Evolutionary conservation across 2,329 filamentous ascomycete genomes (phyloP).

Genomic region (Diaporthe destruens): DNA sequence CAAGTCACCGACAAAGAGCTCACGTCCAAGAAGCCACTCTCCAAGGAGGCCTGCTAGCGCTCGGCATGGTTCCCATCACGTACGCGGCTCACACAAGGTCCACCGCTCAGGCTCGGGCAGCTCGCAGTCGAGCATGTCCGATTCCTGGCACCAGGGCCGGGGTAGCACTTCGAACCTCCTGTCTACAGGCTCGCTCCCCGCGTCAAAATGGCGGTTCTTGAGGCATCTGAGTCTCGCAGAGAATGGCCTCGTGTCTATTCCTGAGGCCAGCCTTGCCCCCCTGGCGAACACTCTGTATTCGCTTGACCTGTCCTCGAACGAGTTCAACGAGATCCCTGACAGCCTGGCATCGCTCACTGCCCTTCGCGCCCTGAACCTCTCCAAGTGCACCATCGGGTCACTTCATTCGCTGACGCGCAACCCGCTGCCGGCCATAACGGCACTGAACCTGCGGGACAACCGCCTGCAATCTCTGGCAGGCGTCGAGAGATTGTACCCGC

Average conservation of each 20-base stretch:
- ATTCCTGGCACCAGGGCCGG: slow-evolving; percentile 73
- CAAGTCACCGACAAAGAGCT: slow-evolving; percentile 57
- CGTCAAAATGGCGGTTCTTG: slow-evolving; percentile 94
- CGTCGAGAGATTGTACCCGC: slow-evolving; percentile 86
- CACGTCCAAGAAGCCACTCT: slow-evolving; percentile 80
- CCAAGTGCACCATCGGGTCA: slow-evolving; percentile 97
- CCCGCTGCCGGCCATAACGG: slow-evolving; percentile 92
- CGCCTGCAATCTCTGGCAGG: slow-evolving; percentile 88
- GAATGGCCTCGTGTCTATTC: slow-evolving; percentile 87
- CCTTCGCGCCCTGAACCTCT: slow-evolving; percentile 92
- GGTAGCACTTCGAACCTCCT: slow-evolving; percentile 85
- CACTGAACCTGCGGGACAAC: slow-evolving; percentile 91
- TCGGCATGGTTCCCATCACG: slow-evolving; percentile 76
- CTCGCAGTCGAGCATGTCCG: slow-evolving; percentile 83
- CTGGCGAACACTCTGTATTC: slow-evolving; percentile 91
- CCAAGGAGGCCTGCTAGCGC: slow-evolving; percentile 82
- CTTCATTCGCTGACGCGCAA: slow-evolving; percentile 88
- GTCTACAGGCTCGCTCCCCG: slow-evolving; percentile 77
- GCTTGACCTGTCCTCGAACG: slow-evolving; percentile 90
- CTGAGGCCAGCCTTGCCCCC: slow-evolving; percentile 80
- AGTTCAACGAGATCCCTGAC: slow-evolving; percentile 95
- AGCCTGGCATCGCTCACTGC: slow-evolving; percentile 87
- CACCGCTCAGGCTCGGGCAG: slow-evolving; percentile 91
- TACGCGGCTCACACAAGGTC: slow-evolving; percentile 79
- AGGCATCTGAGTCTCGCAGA: slow-evolving; percentile 92